Evolutionary conservation across 148 eudicot genomes (phyloP).

Genomic region (Silene latifolia): DNA sequence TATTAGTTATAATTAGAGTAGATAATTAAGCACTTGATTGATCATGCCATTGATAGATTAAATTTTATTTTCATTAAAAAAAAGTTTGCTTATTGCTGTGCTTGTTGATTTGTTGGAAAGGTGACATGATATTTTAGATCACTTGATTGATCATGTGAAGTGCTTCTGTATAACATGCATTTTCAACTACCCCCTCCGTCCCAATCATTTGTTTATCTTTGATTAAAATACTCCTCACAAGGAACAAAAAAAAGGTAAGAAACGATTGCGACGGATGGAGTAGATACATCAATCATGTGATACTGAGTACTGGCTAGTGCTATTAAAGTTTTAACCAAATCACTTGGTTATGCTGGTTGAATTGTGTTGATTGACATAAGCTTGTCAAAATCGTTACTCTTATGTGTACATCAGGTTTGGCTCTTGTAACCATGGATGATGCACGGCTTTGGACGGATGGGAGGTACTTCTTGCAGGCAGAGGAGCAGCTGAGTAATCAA

Average conservation of each 20-base stretch:
- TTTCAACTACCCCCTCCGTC: not conserved
- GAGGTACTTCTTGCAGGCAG: slow-evolving; percentile 89
- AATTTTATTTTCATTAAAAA: not conserved
- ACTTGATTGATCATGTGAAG: not conserved
- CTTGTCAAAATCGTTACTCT: not conserved
- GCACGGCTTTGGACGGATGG: slow-evolving; percentile 97
- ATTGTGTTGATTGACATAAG: slow-evolving; percentile 3
- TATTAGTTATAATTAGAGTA: not conserved
- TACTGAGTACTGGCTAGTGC: not conserved
- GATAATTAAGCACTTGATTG: not conserved
- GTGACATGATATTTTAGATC: not conserved
- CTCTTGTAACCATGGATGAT: slow-evolving; percentile 70
- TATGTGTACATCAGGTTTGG: slow-evolving; percentile 54
- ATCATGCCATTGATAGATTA: not conserved
- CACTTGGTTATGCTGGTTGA: slow-evolving; percentile 5
- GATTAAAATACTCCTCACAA: no score
- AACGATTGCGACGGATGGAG: not conserved
- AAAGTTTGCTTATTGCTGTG: no score
- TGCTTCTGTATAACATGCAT: not conserved
- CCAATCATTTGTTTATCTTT: no score
- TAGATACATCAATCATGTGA: not conserved
- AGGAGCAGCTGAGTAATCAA: slow-evolving; percentile 51
- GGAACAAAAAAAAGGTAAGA: no score
- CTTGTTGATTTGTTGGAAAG: not conserved
- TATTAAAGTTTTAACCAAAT: not conserved